These are phyloP conservation scores for Prunus mume DNA, from an alignment of 306 rosid genomes.

Conservation along the genomic window DNA sequence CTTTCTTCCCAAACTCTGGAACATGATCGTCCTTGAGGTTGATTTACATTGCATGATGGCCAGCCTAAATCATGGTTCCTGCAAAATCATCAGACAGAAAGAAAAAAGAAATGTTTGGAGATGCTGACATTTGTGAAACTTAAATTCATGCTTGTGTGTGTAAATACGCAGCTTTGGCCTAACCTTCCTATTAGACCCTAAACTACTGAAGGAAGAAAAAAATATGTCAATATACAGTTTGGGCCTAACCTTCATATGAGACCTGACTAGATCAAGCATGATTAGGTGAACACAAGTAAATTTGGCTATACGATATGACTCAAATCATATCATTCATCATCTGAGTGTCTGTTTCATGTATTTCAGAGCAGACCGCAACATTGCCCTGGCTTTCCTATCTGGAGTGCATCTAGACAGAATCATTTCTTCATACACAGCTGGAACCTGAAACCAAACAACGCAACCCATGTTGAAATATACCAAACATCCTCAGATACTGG, in stretches of 20 bases:
- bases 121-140: background rate
- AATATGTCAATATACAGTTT: background rate
- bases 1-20: slow-evolving; percentile 5
- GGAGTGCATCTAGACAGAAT: slow-evolving; percentile 73
- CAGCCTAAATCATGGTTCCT: slow-evolving; percentile 12
- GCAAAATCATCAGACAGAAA: slow-evolving; percentile 22
- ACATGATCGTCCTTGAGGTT: slow-evolving; percentile 22
- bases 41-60: slow-evolving; percentile 4
- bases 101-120: background rate
- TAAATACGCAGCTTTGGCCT: background rate
- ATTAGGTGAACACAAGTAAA: background rate
- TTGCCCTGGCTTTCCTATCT: slow-evolving; percentile 87
- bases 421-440: slow-evolving; percentile 93
- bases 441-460: slow-evolving; percentile 70
- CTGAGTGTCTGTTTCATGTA: slow-evolving; percentile 72
- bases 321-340: slow-evolving; percentile 37
- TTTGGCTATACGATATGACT: slow-evolving; percentile 19
- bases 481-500: slow-evolving; percentile 6
- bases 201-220: background rate
- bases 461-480: background rate
- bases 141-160: background rate
- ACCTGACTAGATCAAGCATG: slow-evolving; percentile 19
- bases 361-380: slow-evolving; percentile 91
- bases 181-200: no score
- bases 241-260: slow-evolving; percentile 42